Percentiles rank a stretch among this genome's conserved stretches.
Evolutionary conservation across 352 stramenopile species (phyloP).

Genomic region (Phytophthora quininea): DNA sequence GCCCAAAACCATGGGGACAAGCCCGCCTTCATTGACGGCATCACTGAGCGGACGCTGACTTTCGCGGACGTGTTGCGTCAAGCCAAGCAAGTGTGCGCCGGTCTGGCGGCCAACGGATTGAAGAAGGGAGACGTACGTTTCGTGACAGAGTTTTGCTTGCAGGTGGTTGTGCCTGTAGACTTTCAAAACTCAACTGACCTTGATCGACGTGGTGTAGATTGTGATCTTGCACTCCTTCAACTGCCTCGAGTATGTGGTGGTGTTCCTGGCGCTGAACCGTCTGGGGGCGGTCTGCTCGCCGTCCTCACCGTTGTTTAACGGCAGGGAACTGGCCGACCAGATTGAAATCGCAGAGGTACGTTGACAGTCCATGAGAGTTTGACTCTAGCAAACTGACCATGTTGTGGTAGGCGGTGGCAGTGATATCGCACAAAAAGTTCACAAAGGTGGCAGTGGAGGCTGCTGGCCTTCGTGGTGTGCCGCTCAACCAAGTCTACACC

Average conservation of each 20-base stretch:
- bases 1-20: conserved; percentile 29
- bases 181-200: neutral
- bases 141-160: neutral
- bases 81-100: conserved; percentile 36
- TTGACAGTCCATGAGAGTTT: neutral
- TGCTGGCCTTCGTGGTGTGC: conserved; percentile 23
- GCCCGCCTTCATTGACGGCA: conserved; percentile 49
- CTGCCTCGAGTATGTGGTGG: conserved; percentile 63
- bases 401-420: conserved; percentile 14
- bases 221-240: conserved; percentile 66
- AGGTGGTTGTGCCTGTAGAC: neutral
- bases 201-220: conserved; percentile 15
- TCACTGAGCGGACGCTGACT: conserved; percentile 45
- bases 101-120: conserved; percentile 47
- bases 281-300: conserved; percentile 52
- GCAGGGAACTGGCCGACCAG: conserved; percentile 42
- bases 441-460: conserved; percentile 39
- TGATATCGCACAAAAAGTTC: conserved; percentile 50
- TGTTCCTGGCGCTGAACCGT: conserved; percentile 53
- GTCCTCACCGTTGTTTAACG: conserved; percentile 49
- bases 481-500: conserved; percentile 28
- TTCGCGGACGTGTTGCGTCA: conserved; percentile 43
- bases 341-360: conserved; percentile 39
- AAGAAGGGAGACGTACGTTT: conserved; percentile 53
- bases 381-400: neutral